phyloP scores from a whole-genome alignment of 257 asterid genomes.

The Striga asiatica region DNA sequence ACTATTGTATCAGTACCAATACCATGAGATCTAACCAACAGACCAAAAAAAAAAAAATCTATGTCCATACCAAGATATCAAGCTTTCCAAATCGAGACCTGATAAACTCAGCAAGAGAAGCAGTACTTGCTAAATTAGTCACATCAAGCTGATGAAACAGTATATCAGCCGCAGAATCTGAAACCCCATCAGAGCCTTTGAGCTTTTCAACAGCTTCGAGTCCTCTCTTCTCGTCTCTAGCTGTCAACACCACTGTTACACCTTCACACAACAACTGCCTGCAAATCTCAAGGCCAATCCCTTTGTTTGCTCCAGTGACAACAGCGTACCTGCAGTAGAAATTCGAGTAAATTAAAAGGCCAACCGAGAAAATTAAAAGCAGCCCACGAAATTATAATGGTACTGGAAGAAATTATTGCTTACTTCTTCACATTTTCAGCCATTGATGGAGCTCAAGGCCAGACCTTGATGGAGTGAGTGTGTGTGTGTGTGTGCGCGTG shows the following conservation, averaged over 20 bases:
- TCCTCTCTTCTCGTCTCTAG: constrained; percentile 43
- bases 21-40: background rate
- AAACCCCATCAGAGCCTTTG: constrained; percentile 6
- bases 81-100: constrained; percentile 32
- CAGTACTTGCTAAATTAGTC: constrained; percentile 19
- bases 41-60: background rate
- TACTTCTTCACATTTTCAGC: no score
- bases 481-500: no score
- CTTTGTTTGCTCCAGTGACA: constrained; percentile 53
- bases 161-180: constrained; percentile 17
- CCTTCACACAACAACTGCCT: constrained; percentile 43
- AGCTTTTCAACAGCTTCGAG: constrained; percentile 41
- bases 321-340: constrained; percentile 30
- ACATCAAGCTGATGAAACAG: constrained; percentile 55
- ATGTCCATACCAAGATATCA: constrained; percentile 36
- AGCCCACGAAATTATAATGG: no score
- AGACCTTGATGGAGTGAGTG: no score
- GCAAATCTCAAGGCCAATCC: constrained; percentile 48
- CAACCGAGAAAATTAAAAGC: no score
- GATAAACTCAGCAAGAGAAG: constrained; percentile 32
- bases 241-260: constrained; percentile 35
- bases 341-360: no score
- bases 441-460: no score
- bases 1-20: no score
- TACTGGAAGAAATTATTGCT: no score